Percentiles rank a stretch among this genome's conserved stretches.
Evolutionary conservation across 2,329 filamentous ascomycete species (phyloP).

Genomic region (Ceratocystiopsis minuta): DNA sequence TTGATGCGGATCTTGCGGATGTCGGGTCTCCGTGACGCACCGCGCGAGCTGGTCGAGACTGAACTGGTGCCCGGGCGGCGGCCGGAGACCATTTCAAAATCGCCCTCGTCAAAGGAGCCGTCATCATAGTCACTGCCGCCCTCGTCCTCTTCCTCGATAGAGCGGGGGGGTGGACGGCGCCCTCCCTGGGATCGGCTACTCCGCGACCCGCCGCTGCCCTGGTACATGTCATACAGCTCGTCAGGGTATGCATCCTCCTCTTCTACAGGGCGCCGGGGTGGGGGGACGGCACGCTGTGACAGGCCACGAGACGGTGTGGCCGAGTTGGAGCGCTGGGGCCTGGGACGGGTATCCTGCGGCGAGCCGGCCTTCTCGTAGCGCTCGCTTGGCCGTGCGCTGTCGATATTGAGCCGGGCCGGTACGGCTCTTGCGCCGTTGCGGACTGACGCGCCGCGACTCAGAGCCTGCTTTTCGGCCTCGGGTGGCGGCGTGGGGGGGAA

Average conservation of each 20-base stretch:
- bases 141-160: constrained; percentile 66
- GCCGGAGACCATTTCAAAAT: constrained; percentile 61
- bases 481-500: constrained; percentile 98
- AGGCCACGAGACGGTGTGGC: constrained; percentile 26
- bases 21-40: constrained; percentile 43
- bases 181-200: constrained; percentile 10
- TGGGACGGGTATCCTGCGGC: constrained; percentile 23
- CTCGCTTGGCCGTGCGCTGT: constrained; percentile 32
- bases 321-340: constrained; percentile 24
- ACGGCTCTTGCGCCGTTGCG: constrained; percentile 42
- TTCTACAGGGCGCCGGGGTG: constrained; percentile 10
- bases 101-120: constrained; percentile 52
- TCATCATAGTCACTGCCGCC: constrained; percentile 56
- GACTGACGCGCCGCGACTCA: constrained; percentile 40
- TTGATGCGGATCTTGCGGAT: constrained; percentile 75
- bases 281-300: constrained; percentile 17
- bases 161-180: constrained; percentile 31
- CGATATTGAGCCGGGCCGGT: constrained; percentile 45
- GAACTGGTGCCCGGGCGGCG: constrained; percentile 28
- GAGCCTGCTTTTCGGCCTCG: constrained; percentile 52
- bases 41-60: constrained; percentile 29
- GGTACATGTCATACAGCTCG: constrained; percentile 51
- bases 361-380: constrained; percentile 35
- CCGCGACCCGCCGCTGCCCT: constrained; percentile 18
- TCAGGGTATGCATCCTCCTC: constrained; percentile 48